Conservation (phyloP, 2,329 filamentous ascomycete species). For the Endoconidiophora polonica region DNA sequence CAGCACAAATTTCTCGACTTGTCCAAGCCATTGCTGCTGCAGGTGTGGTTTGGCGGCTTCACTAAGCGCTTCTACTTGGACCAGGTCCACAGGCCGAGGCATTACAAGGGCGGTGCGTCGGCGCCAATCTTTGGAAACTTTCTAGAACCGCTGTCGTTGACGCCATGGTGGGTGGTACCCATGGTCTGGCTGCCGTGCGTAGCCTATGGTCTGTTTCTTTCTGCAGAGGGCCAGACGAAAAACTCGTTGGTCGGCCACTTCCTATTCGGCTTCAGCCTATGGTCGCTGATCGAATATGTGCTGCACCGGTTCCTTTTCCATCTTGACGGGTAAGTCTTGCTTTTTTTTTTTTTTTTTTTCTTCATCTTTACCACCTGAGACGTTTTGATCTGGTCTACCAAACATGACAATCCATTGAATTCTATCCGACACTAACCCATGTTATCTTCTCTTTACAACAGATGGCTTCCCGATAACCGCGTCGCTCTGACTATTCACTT, state of each 20-base stretch:
- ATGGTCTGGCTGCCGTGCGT: conserved; percentile 71
- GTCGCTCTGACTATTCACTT: conserved; percentile 80
- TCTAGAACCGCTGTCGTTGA: conserved; percentile 90
- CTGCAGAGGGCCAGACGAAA: conserved; percentile 36
- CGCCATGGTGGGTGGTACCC: conserved; percentile 85
- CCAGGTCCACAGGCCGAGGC: conserved; percentile 85
- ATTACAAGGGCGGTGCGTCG: conserved; percentile 85
- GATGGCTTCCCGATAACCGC: conserved; percentile 79
- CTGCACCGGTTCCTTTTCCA: conserved; percentile 89
- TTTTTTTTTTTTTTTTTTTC: not conserved
- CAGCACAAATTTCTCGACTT: conserved; percentile 90
- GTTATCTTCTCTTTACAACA: conserved; percentile 20
- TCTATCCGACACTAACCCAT: conserved; percentile 18
- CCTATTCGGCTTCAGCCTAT: conserved; percentile 53
- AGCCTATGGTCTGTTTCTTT: conserved; percentile 51
- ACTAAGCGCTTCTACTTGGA: conserved; percentile 92
- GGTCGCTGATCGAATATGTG: conserved; percentile 80
- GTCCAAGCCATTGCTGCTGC: conserved; percentile 64
- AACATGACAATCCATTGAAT: no score
- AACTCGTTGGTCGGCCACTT: conserved; percentile 43
- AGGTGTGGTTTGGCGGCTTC: conserved; percentile 80
- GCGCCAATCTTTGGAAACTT: conserved; percentile 96
- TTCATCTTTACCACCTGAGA: not conserved
- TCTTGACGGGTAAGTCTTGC: conserved; percentile 58
- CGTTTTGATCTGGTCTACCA: no score